These are phyloP conservation scores for Draba incana DNA, from an alignment of 345 rosid species.

Conservation along the genomic window DNA sequence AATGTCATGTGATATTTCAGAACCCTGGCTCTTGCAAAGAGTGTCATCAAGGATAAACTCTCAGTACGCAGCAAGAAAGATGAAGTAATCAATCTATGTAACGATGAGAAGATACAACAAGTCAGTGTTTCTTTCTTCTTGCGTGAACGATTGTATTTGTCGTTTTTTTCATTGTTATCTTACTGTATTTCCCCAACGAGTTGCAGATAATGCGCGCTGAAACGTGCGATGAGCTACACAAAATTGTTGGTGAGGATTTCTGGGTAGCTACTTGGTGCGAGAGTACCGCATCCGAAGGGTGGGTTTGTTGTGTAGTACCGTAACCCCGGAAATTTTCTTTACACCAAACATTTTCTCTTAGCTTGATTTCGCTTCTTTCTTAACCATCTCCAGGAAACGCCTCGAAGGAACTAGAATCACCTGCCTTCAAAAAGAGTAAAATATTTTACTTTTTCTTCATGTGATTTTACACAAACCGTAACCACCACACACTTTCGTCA, in stretches of 20 bases:
- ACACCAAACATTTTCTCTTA: conserved; percentile 14
- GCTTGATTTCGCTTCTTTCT: conserved; percentile 30
- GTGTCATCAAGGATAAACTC: conserved; percentile 68
- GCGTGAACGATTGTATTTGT: conserved; percentile 17
- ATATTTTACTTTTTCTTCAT: neutral
- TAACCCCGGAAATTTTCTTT: conserved; percentile 28
- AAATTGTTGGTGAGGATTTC: conserved; percentile 88
- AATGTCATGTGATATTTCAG: conserved; percentile 52
- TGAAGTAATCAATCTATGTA: conserved; percentile 59
- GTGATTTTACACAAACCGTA: neutral
- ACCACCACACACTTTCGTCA: neutral
- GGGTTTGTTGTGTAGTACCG: conserved; percentile 28
- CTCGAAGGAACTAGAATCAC: conserved; percentile 97
- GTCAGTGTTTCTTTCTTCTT: conserved; percentile 50
- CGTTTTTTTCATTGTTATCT: conserved; percentile 16
- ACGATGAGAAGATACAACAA: conserved; percentile 65
- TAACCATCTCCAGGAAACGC: conserved; percentile 67
- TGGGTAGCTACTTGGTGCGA: conserved; percentile 96
- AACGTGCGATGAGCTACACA: conserved; percentile 78
- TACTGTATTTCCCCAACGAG: neutral
- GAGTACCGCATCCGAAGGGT: conserved; percentile 86
- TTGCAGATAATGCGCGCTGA: conserved; percentile 75
- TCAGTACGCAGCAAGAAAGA: conserved; percentile 71
- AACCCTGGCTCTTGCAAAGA: conserved; percentile 69
- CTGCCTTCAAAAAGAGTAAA: conserved; percentile 61